Conservation (phyloP, 208 protist species). For the Trypanosoma theileri region DNA sequence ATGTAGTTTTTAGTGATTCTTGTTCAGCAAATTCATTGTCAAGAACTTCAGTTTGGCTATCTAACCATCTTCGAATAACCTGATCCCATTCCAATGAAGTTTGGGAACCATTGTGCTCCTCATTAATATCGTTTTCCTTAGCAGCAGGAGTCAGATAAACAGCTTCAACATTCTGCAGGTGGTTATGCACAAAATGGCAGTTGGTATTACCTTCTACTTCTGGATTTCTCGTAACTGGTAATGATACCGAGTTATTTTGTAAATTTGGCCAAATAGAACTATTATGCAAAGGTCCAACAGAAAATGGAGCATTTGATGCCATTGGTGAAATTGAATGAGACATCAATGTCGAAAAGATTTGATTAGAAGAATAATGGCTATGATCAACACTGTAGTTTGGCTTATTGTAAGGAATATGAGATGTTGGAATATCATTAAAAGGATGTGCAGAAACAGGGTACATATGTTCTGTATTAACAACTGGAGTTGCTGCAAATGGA, state of each 20-base stretch:
- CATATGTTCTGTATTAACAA: background rate
- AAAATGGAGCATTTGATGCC: slow-evolving; percentile 34
- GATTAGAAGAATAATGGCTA: slow-evolving; percentile 17
- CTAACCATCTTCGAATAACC: slow-evolving; percentile 10
- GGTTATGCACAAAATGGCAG: too few species aligned
- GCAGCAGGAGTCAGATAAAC: too few species aligned
- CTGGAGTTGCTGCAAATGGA: background rate
- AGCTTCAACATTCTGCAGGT: too few species aligned
- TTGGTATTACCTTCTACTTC: too few species aligned
- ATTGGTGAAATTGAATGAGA: slow-evolving; percentile 26
- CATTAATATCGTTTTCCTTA: background rate
- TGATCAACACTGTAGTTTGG: slow-evolving; percentile 29
- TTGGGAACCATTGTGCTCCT: background rate
- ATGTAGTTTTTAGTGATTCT: background rate
- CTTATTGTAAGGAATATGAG: background rate
- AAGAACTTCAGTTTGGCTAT: background rate
- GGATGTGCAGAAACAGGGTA: background rate
- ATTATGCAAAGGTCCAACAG: background rate
- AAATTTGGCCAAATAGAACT: background rate
- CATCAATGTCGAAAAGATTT: slow-evolving; percentile 21
- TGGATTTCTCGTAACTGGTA: too few species aligned
- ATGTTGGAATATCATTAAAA: background rate
- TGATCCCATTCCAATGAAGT: slow-evolving; percentile 3
- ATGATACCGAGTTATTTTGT: background rate
- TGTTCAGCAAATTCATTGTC: background rate